These are phyloP conservation scores for Haplosporangium sp. DNA, from an alignment of 371 early-diverging fungal species.

Conservation along the genomic window DNA sequence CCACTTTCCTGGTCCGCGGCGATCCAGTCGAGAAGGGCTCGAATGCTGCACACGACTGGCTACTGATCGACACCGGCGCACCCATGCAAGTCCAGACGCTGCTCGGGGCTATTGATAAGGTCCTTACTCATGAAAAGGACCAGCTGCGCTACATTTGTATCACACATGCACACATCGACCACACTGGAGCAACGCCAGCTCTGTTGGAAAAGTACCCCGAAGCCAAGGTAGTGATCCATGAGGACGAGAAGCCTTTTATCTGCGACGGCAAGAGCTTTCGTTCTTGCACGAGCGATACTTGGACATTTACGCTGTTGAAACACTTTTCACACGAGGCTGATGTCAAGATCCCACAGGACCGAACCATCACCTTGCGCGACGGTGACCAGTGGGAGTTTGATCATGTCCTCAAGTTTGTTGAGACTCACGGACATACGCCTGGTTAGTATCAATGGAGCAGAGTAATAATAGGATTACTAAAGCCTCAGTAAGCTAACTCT, in stretches of 20 bases:
- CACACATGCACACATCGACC: conserved; percentile 59
- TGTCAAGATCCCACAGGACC: conserved; percentile 40
- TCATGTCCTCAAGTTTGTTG: conserved; percentile 52
- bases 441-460: conserved; percentile 19
- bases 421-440: conserved; percentile 58
- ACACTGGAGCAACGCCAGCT: conserved; percentile 51
- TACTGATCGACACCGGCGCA: conserved; percentile 56
- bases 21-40: conserved; percentile 20
- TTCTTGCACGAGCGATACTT: conserved; percentile 35
- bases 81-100: conserved; percentile 45
- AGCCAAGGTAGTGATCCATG: conserved; percentile 49
- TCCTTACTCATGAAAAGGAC: conserved; percentile 52
- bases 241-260: conserved; percentile 55
- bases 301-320: conserved; percentile 51
- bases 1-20: conserved; percentile 54
- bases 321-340: conserved; percentile 46
- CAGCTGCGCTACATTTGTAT: conserved; percentile 51
- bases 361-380: conserved; percentile 38
- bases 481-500: neutral
- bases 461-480: neutral
- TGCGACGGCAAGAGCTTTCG: conserved; percentile 51
- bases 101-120: conserved; percentile 38
- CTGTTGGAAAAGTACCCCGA: conserved; percentile 55
- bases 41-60: conserved; percentile 46
- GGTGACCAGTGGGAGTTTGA: conserved; percentile 56